Evolutionary conservation across 768 basidiomycete genomes (phyloP).

Genomic region (Lentinus tigrinus): DNA sequence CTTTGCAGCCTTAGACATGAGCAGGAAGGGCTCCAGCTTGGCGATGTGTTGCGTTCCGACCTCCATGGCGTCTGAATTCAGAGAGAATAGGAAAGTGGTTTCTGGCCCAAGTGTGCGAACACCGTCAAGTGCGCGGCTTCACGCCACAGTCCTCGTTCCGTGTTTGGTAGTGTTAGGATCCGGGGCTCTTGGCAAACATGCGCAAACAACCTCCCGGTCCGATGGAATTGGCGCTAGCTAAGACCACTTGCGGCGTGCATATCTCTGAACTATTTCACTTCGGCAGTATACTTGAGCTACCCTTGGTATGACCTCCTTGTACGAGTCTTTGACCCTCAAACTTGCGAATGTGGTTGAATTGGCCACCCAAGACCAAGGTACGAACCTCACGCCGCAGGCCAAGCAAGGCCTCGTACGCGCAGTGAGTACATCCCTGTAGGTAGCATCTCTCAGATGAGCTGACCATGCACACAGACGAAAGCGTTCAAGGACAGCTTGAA

Average conservation of each 20-base stretch:
- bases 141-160: not conserved
- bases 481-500: conserved; percentile 60
- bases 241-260: too few species aligned
- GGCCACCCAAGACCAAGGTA: conserved; percentile 56
- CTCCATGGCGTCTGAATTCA: conserved; percentile 44
- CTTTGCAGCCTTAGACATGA: conserved; percentile 90
- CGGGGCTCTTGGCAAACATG: conserved; percentile 5
- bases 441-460: not conserved
- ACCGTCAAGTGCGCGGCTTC: not conserved
- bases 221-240: too few species aligned
- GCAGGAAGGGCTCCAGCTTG: conserved; percentile 85
- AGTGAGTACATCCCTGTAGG: conserved; percentile 36
- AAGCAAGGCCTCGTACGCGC: conserved; percentile 69
- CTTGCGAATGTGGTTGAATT: conserved; percentile 60
- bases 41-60: conserved; percentile 59
- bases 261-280: too few species aligned
- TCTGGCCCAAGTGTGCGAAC: not conserved
- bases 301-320: conserved; percentile 31
- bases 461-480: conserved; percentile 56
- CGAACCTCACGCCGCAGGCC: conserved; percentile 47
- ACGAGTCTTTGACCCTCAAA: conserved; percentile 58
- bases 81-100: not conserved
- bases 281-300: not conserved
- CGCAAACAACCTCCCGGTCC: not conserved
- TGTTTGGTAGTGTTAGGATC: conserved; percentile 15